Evolutionary conservation across 2,329 filamentous ascomycete genomes (phyloP).

Genomic region (Xylariaceae sp.): DNA sequence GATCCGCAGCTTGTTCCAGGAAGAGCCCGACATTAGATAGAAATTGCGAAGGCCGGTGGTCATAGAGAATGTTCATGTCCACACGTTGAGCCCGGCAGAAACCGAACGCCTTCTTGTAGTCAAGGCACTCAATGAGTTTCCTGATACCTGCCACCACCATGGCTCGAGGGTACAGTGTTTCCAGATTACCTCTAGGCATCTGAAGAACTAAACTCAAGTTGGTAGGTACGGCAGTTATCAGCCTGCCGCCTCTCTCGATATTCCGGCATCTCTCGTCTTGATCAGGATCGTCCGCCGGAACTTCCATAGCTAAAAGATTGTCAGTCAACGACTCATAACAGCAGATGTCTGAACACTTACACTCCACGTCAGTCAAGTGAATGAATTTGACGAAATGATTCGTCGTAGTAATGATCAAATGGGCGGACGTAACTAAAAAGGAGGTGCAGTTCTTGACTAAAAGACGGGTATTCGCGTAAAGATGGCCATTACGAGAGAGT

Average conservation of each 20-base stretch:
- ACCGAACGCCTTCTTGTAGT: constrained; percentile 79
- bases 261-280: constrained; percentile 86
- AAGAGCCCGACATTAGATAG: constrained; percentile 70
- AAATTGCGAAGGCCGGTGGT: constrained; percentile 85
- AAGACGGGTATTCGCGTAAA: constrained; percentile 71
- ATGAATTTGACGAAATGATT: constrained; percentile 93
- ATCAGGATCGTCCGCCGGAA: constrained; percentile 84
- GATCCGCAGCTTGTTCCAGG: constrained; percentile 75
- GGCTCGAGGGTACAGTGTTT: constrained; percentile 89
- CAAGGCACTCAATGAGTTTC: constrained; percentile 68
- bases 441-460: constrained; percentile 88
- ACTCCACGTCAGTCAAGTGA: constrained; percentile 63
- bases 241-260: constrained; percentile 80
- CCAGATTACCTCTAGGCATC: constrained; percentile 92
- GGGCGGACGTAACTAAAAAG: constrained; percentile 72
- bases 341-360: constrained; percentile 39
- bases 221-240: constrained; percentile 86
- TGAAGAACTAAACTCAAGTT: constrained; percentile 82
- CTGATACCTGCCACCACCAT: constrained; percentile 89
- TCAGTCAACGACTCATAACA: not conserved
- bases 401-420: constrained; percentile 87
- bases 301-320: constrained; percentile 58
- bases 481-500: constrained; percentile 66
- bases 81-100: constrained; percentile 90
- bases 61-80: constrained; percentile 95